phyloP scores from a whole-genome alignment of 306 rosid species.

The Glycine soja region DNA sequence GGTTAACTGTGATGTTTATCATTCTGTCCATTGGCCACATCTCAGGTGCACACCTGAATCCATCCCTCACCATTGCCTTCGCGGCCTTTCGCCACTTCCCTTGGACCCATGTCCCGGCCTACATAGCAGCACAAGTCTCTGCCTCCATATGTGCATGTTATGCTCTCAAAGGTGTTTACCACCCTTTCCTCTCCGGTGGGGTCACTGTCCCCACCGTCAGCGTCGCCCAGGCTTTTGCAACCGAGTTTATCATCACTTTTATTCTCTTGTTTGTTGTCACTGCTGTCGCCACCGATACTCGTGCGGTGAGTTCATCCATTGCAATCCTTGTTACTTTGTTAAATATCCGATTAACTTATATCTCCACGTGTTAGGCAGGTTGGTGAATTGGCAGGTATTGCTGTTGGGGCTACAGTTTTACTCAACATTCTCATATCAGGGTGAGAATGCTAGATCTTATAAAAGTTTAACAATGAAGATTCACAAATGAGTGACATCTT shows the following conservation, averaged over 20 bases:
- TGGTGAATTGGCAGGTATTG: conserved; percentile 92
- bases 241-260: conserved; percentile 86
- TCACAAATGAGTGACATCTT: no score
- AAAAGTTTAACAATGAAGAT: no score
- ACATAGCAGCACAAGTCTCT: conserved; percentile 78
- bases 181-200: conserved; percentile 84
- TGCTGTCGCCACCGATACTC: conserved; percentile 94
- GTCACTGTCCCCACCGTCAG: conserved; percentile 73
- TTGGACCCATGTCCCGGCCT: conserved; percentile 87
- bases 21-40: conserved; percentile 94
- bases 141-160: conserved; percentile 84
- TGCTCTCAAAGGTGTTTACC: conserved; percentile 77
- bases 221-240: conserved; percentile 77
- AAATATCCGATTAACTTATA: no score
- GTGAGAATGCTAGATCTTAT: conserved; percentile 39
- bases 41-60: conserved; percentile 94
- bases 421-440: conserved; percentile 88
- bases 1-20: conserved; percentile 82
- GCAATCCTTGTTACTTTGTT: no score
- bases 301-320: conserved; percentile 58
- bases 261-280: conserved; percentile 88
- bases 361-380: conserved; percentile 49
- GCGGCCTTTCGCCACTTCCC: conserved; percentile 88
- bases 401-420: conserved; percentile 91
- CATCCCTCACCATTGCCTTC: conserved; percentile 90